Conservation (phyloP, 2,329 filamentous ascomycete genomes). For the Trichophyton schoenleinii region DNA sequence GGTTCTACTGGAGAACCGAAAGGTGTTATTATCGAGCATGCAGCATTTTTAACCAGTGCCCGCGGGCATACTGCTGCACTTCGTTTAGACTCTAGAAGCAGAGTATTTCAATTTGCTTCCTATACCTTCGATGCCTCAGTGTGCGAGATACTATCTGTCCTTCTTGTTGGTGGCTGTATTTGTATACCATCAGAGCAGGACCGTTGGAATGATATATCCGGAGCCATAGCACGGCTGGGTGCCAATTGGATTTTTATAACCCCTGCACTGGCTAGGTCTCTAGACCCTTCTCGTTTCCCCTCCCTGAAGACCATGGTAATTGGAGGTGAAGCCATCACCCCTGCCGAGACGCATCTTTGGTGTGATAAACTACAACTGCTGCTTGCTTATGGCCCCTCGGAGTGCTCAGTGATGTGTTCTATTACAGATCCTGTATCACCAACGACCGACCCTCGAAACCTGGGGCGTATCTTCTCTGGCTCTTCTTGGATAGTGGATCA, state of each 20-base stretch:
- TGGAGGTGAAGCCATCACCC: conserved; percentile 18
- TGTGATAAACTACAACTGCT: conserved; percentile 22
- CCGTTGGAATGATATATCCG: conserved; percentile 33
- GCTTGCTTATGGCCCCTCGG: conserved; percentile 23
- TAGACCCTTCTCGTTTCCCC: conserved; percentile 26
- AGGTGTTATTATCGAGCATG: conserved; percentile 12
- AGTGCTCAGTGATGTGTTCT: conserved; percentile 6
- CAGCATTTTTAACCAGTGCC: conserved; percentile 37
- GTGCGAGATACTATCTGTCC: conserved; percentile 59
- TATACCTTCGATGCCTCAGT: conserved; percentile 83
- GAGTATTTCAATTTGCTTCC: conserved; percentile 67
- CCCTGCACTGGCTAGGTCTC: conserved; percentile 38
- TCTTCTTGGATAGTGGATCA: conserved; percentile 18
- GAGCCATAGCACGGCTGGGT: conserved; percentile 35
- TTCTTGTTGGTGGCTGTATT: conserved; percentile 28
- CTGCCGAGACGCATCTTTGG: conserved; percentile 18
- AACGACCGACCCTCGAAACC: conserved; percentile 7
- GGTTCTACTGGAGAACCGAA: conserved; percentile 14
- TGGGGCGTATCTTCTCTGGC: conserved; percentile 10
- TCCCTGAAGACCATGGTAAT: conserved; percentile 26
- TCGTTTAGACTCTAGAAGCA: conserved; percentile 25
- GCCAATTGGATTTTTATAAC: conserved; percentile 45
- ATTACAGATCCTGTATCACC: neutral
- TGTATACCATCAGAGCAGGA: conserved; percentile 32
- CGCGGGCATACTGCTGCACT: conserved; percentile 33